These are phyloP conservation scores for Picea engelmannii DNA, from an alignment of 83 land plant genomes.

Conservation along the genomic window DNA sequence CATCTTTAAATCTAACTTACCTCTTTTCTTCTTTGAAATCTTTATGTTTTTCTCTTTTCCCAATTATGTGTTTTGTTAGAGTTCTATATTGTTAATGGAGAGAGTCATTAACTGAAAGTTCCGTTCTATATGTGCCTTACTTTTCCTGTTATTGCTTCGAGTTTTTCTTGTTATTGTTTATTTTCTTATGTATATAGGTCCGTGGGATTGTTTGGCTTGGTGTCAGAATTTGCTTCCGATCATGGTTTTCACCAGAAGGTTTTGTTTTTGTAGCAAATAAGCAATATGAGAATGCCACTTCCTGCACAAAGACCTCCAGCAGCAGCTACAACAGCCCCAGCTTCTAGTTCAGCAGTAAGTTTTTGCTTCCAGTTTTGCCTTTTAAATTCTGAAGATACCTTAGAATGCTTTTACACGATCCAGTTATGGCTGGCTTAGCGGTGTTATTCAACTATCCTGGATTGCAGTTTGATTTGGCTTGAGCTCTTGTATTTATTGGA, in stretches of 20 bases:
- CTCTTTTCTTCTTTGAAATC: not conserved
- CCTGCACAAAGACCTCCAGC: conserved; percentile 56
- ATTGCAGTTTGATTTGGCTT: not conserved
- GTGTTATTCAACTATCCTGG: not conserved
- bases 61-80: not conserved
- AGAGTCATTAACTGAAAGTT: not conserved
- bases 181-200: not conserved
- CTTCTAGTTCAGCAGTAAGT: conserved; percentile 53
- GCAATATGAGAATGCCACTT: conserved; percentile 38
- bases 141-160: not conserved
- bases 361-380: not conserved
- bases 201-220: not conserved
- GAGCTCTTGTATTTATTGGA: not conserved
- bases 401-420: not conserved
- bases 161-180: not conserved
- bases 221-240: not conserved
- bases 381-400: not conserved
- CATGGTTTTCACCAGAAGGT: not conserved
- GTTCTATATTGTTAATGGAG: not conserved
- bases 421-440: not conserved
- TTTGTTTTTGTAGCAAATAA: conserved; percentile 31
- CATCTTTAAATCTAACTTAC: not conserved
- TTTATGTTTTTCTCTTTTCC: not conserved
- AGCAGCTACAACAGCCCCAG: conserved; percentile 25
- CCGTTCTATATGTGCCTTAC: not conserved